Conservation (phyloP, 805 yeast species). For the Clavispora fructus region DNA sequence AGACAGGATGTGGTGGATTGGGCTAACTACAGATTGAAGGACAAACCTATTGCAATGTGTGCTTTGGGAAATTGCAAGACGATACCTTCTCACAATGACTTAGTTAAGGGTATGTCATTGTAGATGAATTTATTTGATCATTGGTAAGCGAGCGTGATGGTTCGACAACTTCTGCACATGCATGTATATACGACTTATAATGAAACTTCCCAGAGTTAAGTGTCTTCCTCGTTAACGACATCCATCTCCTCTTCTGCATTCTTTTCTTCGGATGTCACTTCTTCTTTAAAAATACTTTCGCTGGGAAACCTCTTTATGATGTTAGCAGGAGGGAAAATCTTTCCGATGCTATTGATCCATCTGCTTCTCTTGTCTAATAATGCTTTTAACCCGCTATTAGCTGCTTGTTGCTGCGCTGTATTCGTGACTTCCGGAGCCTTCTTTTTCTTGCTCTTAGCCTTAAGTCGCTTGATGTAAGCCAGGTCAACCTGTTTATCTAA, state of each 20-base stretch:
- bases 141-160: neutral
- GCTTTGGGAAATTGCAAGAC: conserved; percentile 78
- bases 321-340: conserved; percentile 63
- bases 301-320: conserved; percentile 74
- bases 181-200: conserved; percentile 1
- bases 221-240: conserved; percentile 13
- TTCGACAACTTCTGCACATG: neutral
- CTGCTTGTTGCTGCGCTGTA: conserved; percentile 57
- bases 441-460: conserved; percentile 65
- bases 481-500: conserved; percentile 96
- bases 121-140: conserved; percentile 3
- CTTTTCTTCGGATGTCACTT: conserved; percentile 28
- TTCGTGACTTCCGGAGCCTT: conserved; percentile 31
- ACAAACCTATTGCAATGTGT: conserved; percentile 83
- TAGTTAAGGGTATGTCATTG: conserved; percentile 36
- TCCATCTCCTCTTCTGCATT: conserved; percentile 28
- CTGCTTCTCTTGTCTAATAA: conserved; percentile 78
- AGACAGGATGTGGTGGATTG: conserved; percentile 77
- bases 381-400: conserved; percentile 72
- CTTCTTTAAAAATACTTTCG: conserved; percentile 48
- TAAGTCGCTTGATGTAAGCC: conserved; percentile 76
- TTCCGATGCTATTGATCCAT: conserved; percentile 90
- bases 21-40: conserved; percentile 76
- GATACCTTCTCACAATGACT: conserved; percentile 62
- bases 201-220: neutral